These are phyloP conservation scores for Beta macrorhiza DNA, from an alignment of 179 eudicot genomes.

Conservation along the genomic window DNA sequence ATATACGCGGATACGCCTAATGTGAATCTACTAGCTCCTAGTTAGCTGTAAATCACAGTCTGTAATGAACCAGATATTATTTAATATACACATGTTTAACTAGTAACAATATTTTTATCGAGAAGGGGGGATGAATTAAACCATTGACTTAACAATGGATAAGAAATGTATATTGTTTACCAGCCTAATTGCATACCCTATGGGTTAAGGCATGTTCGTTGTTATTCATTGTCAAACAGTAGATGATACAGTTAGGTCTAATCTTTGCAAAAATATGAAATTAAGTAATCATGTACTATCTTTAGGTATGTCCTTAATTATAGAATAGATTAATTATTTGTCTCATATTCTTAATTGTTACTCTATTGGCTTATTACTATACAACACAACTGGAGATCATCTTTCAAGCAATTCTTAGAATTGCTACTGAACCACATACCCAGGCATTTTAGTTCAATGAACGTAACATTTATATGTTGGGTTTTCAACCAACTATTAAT, in stretches of 20 bases:
- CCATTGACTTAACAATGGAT: background rate
- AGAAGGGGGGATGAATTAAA: constrained; percentile 21
- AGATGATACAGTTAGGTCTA: background rate
- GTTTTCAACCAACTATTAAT: background rate
- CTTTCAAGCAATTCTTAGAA: background rate
- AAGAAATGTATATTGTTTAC: background rate
- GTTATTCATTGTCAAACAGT: constrained; percentile 6
- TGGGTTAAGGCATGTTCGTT: constrained; percentile 10
- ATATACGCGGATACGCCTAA: background rate
- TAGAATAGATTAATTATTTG: background rate
- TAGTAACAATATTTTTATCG: background rate
- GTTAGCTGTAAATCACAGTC: background rate
- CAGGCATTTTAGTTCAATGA: constrained; percentile 22
- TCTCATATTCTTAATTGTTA: background rate
- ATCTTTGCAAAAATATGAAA: background rate
- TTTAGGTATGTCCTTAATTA: background rate
- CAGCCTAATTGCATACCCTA: constrained; percentile 20
- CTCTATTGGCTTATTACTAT: background rate
- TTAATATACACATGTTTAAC: background rate
- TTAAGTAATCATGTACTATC: too few species aligned
- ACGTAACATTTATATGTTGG: constrained; percentile 6
- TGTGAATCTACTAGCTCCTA: background rate
- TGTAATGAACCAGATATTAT: constrained; percentile 5
- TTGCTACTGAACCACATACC: background rate
- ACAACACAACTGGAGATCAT: constrained; percentile 17